phyloP scores from a whole-genome alignment of 257 asterid genomes.

The Ocimum tenuiflorum region DNA sequence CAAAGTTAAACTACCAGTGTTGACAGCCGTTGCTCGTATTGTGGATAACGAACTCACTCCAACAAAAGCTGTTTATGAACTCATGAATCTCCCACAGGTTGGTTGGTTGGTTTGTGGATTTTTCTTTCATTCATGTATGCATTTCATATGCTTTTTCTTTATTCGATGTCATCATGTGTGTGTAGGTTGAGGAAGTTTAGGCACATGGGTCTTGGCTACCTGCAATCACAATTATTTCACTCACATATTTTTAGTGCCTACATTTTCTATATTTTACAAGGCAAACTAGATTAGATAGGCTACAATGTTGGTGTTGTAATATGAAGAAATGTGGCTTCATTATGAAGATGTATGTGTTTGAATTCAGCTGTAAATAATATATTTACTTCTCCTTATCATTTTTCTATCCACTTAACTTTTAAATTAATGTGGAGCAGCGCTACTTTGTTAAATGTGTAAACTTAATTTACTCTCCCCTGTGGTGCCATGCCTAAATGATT shows the following conservation, averaged over 20 bases:
- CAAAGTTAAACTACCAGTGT: constrained; percentile 82
- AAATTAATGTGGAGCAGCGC: too few relatives aligned
- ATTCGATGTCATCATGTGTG: neutral
- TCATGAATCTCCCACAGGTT: constrained; percentile 96
- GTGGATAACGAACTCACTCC: constrained; percentile 83
- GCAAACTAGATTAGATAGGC: neutral
- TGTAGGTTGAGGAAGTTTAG: neutral
- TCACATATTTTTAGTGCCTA: neutral
- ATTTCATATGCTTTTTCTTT: neutral
- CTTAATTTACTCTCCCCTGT: too few relatives aligned
- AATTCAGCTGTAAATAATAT: too few relatives aligned
- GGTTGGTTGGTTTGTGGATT: neutral
- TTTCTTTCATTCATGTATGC: neutral
- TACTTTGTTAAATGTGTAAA: too few relatives aligned
- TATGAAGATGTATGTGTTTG: too few relatives aligned
- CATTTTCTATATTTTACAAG: too few relatives aligned
- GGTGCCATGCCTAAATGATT: too few relatives aligned
- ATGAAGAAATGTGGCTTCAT: too few relatives aligned
- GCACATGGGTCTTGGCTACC: neutral
- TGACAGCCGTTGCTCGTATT: constrained; percentile 89
- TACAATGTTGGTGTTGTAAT: neutral
- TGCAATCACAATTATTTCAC: neutral
- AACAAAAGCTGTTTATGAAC: constrained; percentile 72
- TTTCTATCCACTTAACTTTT: too few relatives aligned
- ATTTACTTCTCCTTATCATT: too few relatives aligned